Base-by-base conservation (phyloP, 2,329 filamentous ascomycete genomes). In the Aspergillus phoenicis region DNA sequence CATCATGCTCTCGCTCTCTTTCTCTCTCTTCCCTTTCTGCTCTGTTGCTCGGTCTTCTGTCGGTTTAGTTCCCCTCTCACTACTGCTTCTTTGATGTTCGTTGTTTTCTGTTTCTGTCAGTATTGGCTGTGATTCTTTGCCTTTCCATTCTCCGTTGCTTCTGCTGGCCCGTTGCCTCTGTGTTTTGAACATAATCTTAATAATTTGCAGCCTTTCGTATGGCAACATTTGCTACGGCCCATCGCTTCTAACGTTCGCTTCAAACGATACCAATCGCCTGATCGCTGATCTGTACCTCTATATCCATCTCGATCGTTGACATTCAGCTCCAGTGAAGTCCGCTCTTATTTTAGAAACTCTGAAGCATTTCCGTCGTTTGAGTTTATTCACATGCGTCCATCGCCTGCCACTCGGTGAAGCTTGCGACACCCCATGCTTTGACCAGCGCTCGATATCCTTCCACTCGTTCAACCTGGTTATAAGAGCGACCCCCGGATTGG, bases 341-440 rank as follows among this genome's bases (percentile, higher is more conserved):
- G 24, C 38, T 43, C 13, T 22, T 24, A 10, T 8, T n/a, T 30
- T 22, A 26, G 15, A 48, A 45, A 57, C 30, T 30, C 6, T 49
- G 22, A 26, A 54, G 6, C 13, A 52, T 6, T 28, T 45, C 51
- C 53, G 54, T 48, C 22, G 51, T 39, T 60, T 33, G 47, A 28
- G 13, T n/a, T n/a, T n/a, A 82, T 81, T 68, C 89, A 87, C 53
- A 58, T 38, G 41, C 41, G 33, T 43, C 48, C 33, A 58, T 51
- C 36, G 47, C 38, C 47, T 30, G 39, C 53, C 53, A 22, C 28
- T n/a, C 30, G 28, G 47, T 51, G 38, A 58, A 47, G 38, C 20
- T 22, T 48, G 36, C 39, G 22, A 49, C 24, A 47, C 39, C 47
- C 20, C 56, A 58, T 58, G 56, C 43, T 51, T 52, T 52, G 24